Evolutionary conservation across 2,329 filamentous ascomycete species (phyloP), one percentile per base, ranked within the genome.

Genomic region (Colletotrichum liaoningense): DNA sequence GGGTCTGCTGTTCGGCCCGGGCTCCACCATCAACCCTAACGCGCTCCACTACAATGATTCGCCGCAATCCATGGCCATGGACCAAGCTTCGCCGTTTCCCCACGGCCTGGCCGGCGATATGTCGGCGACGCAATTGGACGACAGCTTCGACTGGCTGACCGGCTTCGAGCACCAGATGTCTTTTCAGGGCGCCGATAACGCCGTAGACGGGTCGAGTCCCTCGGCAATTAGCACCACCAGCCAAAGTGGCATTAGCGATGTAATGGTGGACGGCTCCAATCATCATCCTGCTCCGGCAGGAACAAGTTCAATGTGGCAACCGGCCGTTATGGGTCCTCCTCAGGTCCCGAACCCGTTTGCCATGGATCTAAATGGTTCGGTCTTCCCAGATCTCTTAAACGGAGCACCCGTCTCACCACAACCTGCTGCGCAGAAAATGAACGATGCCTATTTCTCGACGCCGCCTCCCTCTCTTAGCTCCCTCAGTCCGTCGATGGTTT

Each of bases 151-250:
- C 78, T 98, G 95, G 95, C 79, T 90, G 75, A 92, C 92, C 72
- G 93, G 93, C 26, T 94, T 97, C 80, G 94, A 97, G 75, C 91
- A 93, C 78, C 91, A 93, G 58, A 90, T 96, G 87, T 90, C 90
- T 8, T 92, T 95, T 81, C 88, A 88, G 77, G 85, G 87, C 68
- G 93, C 93, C 78, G 95, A 98, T 77, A 93, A 92, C 76, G 95
- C 94, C 33, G 90, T 98, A 67, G 96, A 98, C 78, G 95, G 94
- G 72, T 98, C 97, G 12, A 98, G 97, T 16, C 97, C 97, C 19
- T 98, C 97, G 9, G 95, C 95, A 59, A 96, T 98, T 82, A 98
- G 96, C 85, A 97, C 94, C 56, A 94, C 94, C 72, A 98, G 95
- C 83, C 95, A 97, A 80, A 96, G 94, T 81, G 94, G 93, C 63